phyloP scores from a whole-genome alignment of 2,329 filamentous ascomycete species.

The Colletotrichum scovillei region DNA sequence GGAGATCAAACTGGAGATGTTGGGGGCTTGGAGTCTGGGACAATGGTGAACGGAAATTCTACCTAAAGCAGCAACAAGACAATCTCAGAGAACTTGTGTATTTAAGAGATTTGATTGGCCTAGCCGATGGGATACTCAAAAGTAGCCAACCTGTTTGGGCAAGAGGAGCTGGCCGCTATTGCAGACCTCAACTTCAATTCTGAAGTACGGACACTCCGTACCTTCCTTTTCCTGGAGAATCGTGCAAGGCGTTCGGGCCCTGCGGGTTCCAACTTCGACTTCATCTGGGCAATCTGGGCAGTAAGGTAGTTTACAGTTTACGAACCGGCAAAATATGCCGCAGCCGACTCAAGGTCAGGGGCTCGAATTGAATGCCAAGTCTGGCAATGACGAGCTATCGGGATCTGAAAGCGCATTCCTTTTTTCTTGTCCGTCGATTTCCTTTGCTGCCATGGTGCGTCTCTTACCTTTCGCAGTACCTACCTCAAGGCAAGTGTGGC shows the following conservation, averaged over 20 bases:
- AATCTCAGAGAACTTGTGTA: not conserved
- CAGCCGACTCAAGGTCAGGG: slow-evolving; percentile 19
- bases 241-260: not conserved
- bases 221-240: not conserved
- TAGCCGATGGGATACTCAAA: no score
- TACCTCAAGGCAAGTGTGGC: no score
- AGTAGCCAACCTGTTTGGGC: not conserved
- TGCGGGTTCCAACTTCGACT: not conserved
- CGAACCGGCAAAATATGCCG: slow-evolving; percentile 19
- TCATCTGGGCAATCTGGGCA: no score
- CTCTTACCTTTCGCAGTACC: not conserved
- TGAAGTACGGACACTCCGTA: no score
- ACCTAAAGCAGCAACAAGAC: not conserved
- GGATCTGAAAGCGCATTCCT: not conserved
- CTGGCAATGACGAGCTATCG: not conserved
- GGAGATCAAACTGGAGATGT: not conserved
- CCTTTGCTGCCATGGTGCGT: not conserved
- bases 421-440: slow-evolving; percentile 4
- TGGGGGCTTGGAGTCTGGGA: not conserved
- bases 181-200: not conserved
- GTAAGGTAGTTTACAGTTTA: not conserved
- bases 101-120: not conserved
- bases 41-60: not conserved
- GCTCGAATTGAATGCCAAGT: not conserved
- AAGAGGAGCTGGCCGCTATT: not conserved